Conservation (phyloP, 1,284 basidiomycete species). For the Marasmius tenuissimus region DNA sequence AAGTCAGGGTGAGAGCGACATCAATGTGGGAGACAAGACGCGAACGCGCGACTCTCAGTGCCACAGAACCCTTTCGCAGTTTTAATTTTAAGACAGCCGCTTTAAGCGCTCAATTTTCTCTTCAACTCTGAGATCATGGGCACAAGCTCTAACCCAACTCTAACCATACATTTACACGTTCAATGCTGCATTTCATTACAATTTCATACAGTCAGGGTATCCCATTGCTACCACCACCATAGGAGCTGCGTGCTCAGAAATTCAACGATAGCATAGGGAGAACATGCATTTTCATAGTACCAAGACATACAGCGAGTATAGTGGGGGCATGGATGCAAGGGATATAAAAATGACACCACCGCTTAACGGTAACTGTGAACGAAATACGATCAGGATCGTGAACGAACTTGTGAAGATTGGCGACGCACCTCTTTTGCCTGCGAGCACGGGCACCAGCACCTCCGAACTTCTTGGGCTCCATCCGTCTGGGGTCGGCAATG, state of each 20-base stretch:
- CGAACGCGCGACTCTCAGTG: no score
- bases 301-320: slow-evolving; percentile 43
- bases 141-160: no score
- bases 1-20: no score
- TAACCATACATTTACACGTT: no score
- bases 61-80: no score
- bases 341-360: slow-evolving; percentile 29
- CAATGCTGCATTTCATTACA: no score
- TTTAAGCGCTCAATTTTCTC: no score
- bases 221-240: neutral
- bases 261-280: neutral
- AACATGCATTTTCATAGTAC: slow-evolving; percentile 36
- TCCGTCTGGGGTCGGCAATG: slow-evolving; percentile 97
- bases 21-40: no score
- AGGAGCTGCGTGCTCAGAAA: neutral
- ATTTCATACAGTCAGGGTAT: no score
- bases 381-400: slow-evolving; percentile 8
- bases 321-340: slow-evolving; percentile 45
- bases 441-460: slow-evolving; percentile 94
- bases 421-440: slow-evolving; percentile 86
- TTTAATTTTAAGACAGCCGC: no score
- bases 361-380: slow-evolving; percentile 83
- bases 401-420: slow-evolving; percentile 8
- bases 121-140: no score
- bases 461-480: slow-evolving; percentile 99